Evolutionary conservation across 495 filamentous ascomycete species (phyloP).

Genomic region (Annulohypoxylon stygium): DNA sequence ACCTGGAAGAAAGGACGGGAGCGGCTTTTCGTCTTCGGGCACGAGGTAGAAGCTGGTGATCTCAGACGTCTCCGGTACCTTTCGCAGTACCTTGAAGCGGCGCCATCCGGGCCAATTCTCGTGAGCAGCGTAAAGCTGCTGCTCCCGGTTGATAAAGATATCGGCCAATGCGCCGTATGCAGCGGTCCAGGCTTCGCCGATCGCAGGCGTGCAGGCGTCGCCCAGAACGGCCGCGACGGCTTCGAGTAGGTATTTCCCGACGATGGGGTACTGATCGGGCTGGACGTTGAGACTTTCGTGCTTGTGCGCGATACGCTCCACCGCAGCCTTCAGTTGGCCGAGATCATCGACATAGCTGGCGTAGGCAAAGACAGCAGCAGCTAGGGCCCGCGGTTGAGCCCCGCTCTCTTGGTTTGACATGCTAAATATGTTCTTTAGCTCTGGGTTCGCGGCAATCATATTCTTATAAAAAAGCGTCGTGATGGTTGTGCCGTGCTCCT

Average conservation of each 20-base stretch:
- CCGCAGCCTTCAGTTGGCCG: slow-evolving; percentile 67
- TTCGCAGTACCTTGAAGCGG: slow-evolving; percentile 73
- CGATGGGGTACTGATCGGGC: slow-evolving; percentile 76
- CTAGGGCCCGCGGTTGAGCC: slow-evolving; percentile 74
- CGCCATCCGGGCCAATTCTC: slow-evolving; percentile 73
- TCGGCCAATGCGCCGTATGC: slow-evolving; percentile 80
- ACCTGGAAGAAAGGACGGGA: slow-evolving; percentile 74
- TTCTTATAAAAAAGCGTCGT: slow-evolving; percentile 77
- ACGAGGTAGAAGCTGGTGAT: slow-evolving; percentile 79
- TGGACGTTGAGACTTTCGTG: slow-evolving; percentile 78
- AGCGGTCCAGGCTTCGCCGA: slow-evolving; percentile 75
- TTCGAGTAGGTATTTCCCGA: slow-evolving; percentile 74
- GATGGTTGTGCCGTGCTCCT: slow-evolving; percentile 74
- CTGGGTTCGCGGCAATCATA: slow-evolving; percentile 71
- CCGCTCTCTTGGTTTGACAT: slow-evolving; percentile 72
- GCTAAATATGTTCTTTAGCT: slow-evolving; percentile 76
- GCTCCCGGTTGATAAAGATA: slow-evolving; percentile 75
- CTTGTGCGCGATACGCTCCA: slow-evolving; percentile 82
- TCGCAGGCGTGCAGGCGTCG: slow-evolving; percentile 72
- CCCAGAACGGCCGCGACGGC: slow-evolving; percentile 77
- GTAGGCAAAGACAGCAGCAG: slow-evolving; percentile 75
- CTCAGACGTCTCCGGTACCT: slow-evolving; percentile 71
- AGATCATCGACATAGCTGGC: slow-evolving; percentile 80
- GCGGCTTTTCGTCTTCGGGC: slow-evolving; percentile 70
- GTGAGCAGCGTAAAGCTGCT: slow-evolving; percentile 68